Evolutionary conservation across 2,329 filamentous ascomycete genomes (phyloP).

Genomic region (Neonectria sp.): DNA sequence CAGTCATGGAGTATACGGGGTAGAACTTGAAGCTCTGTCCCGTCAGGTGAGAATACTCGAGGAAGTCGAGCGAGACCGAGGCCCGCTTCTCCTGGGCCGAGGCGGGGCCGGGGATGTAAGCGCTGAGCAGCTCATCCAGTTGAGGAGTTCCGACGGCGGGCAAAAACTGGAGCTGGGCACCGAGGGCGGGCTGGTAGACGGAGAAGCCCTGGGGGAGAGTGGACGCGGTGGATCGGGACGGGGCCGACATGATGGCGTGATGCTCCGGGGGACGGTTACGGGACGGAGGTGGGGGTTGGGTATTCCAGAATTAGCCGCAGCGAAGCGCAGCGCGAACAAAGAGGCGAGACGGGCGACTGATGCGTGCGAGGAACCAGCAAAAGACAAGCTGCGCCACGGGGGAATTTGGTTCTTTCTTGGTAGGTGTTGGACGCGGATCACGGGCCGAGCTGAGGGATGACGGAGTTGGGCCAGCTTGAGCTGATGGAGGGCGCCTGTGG

Average conservation of each 20-base stretch:
- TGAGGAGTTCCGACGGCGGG: conserved; percentile 75
- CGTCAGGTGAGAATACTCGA: conserved; percentile 66
- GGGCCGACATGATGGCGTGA: conserved; percentile 48
- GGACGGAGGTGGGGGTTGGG: conserved; percentile 32
- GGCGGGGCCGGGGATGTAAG: conserved; percentile 68
- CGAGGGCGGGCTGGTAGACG: conserved; percentile 71
- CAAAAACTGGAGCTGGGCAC: conserved; percentile 74
- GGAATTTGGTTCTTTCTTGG: background rate
- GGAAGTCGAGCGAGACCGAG: conserved; percentile 72
- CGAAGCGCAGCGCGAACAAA: conserved; percentile 14
- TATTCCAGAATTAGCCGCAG: conserved; percentile 17
- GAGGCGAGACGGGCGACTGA: conserved; percentile 8
- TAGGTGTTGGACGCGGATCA: conserved; percentile 16
- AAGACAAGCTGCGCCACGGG: conserved; percentile 17
- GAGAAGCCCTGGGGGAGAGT: conserved; percentile 66
- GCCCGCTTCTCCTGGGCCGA: conserved; percentile 73
- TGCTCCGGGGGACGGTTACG: conserved; percentile 24
- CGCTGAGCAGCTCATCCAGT: conserved; percentile 72
- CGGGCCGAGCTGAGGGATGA: conserved; percentile 10
- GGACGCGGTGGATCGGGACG: conserved; percentile 35
- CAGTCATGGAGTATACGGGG: conserved; percentile 60
- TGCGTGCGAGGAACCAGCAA: conserved; percentile 14
- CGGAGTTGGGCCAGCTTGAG: conserved; percentile 22
- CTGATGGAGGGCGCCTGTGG: conserved; percentile 5
- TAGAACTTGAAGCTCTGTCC: conserved; percentile 75